These are phyloP conservation scores for Penicillium sp. DNA, from an alignment of 2,329 filamentous ascomycete genomes.

Conservation along the genomic window DNA sequence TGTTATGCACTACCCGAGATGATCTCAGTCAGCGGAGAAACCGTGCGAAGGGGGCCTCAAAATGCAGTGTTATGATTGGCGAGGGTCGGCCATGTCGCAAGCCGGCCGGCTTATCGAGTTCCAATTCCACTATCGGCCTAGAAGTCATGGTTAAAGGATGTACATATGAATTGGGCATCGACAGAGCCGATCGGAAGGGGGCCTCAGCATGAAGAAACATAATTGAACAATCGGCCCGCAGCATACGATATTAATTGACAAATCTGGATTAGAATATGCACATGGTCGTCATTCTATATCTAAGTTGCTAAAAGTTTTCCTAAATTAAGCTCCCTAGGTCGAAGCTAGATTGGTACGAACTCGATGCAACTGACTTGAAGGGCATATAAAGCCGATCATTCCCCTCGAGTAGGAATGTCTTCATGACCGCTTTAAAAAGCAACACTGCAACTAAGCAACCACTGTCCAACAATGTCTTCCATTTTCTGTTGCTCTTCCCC, in stretches of 20 bases:
- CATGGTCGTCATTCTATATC: neutral
- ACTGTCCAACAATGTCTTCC: neutral
- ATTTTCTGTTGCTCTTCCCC: slow-evolving; percentile 1
- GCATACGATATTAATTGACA: neutral
- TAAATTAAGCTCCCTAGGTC: neutral
- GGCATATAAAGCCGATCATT: neutral
- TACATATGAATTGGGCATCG: neutral
- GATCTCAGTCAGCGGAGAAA: neutral
- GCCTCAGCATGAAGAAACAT: slow-evolving; percentile 2
- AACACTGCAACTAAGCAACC: neutral
- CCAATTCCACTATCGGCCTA: no score
- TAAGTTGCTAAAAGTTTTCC: neutral
- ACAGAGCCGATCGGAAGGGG: slow-evolving; percentile 3
- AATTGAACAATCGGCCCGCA: neutral
- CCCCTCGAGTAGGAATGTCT: neutral
- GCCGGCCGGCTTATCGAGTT: no score
- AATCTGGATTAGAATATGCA: neutral
- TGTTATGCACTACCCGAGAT: neutral
- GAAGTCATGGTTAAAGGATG: no score
- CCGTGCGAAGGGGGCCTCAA: neutral
- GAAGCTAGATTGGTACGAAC: no score
- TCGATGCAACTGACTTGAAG: no score
- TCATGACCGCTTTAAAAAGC: neutral
- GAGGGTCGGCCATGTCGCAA: neutral
- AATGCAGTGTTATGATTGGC: neutral